These are phyloP conservation scores for Phytophthora colocasiae DNA, from an alignment of 352 stramenopile species.

Conservation along the genomic window DNA sequence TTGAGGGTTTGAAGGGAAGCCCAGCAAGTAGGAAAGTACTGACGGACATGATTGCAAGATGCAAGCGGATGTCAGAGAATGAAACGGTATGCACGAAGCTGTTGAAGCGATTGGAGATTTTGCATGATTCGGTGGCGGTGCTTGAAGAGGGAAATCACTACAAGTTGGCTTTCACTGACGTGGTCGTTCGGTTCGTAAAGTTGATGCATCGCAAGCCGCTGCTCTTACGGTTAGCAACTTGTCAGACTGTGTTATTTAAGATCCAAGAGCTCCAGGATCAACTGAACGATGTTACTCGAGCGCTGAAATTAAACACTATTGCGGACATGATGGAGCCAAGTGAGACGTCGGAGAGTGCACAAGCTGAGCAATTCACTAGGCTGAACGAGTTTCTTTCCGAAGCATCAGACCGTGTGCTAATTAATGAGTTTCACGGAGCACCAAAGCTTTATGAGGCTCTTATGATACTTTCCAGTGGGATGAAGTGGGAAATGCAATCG, in stretches of 20 bases:
- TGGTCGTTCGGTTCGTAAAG: slow-evolving; percentile 12
- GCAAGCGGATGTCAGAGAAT: slow-evolving; percentile 15
- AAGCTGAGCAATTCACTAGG: neutral
- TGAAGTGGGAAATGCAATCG: slow-evolving; percentile 12
- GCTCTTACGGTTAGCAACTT: slow-evolving; percentile 9
- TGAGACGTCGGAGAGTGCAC: neutral
- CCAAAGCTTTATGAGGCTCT: slow-evolving; percentile 16
- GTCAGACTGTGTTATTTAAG: slow-evolving; percentile 1
- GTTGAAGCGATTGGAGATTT: slow-evolving; percentile 4
- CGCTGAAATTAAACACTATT: neutral
- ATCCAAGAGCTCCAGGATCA: slow-evolving; percentile 1
- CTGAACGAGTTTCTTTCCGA: neutral
- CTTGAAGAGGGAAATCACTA: slow-evolving; percentile 58
- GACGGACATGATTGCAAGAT: slow-evolving; percentile 3
- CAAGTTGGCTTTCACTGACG: slow-evolving; percentile 11
- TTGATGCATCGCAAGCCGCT: slow-evolving; percentile 8
- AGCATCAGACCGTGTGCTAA: slow-evolving; percentile 9
- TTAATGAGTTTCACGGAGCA: slow-evolving; percentile 13
- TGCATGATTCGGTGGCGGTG: slow-evolving; percentile 10
- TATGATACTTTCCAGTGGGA: slow-evolving; percentile 16
- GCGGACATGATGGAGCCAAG: neutral
- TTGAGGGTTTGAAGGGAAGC: slow-evolving; percentile 2
- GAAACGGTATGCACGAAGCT: slow-evolving; percentile 12
- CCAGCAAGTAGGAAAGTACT: slow-evolving; percentile 6
- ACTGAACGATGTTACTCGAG: neutral